Percentiles rank a stretch among this genome's conserved stretches.
Evolutionary conservation across 2,329 filamentous ascomycete species (phyloP).

Genomic region (Elsinoe ampelina): DNA sequence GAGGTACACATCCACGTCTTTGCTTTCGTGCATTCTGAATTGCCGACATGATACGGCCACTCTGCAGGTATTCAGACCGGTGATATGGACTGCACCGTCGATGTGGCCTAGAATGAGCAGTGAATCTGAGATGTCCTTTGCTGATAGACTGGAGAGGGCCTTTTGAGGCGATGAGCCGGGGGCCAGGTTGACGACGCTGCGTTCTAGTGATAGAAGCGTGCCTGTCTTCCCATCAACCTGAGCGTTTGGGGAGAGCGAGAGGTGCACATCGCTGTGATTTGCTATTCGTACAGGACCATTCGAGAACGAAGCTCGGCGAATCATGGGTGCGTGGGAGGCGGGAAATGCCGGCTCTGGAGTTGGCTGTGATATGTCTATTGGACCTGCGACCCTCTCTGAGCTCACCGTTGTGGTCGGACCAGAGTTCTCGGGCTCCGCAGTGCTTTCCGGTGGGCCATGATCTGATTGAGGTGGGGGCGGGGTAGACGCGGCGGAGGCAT

Average conservation of each 20-base stretch:
- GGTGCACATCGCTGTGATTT: slow-evolving; percentile 59
- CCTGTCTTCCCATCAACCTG: slow-evolving; percentile 52
- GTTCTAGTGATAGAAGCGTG: slow-evolving; percentile 57
- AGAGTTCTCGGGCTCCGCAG: background rate
- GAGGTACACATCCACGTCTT: slow-evolving; percentile 73
- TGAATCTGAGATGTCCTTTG: slow-evolving; percentile 61
- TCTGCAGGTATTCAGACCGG: slow-evolving; percentile 60
- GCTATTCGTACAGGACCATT: slow-evolving; percentile 33
- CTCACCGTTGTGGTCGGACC: background rate
- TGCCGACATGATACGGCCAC: slow-evolving; percentile 75
- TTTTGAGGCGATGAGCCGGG: slow-evolving; percentile 40
- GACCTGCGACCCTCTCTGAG: background rate
- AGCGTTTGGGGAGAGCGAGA: slow-evolving; percentile 65
- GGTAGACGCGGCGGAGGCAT: background rate
- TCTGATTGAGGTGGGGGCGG: background rate
- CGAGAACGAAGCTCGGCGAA: slow-evolving; percentile 46
- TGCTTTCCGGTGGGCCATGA: background rate
- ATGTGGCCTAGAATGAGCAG: slow-evolving; percentile 73
- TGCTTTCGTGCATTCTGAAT: slow-evolving; percentile 84
- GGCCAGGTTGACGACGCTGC: slow-evolving; percentile 74
- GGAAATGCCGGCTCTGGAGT: background rate
- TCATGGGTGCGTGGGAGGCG: slow-evolving; percentile 16
- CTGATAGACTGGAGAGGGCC: slow-evolving; percentile 41
- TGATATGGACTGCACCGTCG: slow-evolving; percentile 73
- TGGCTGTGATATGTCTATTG: background rate